Base-by-base conservation (phyloP, 805 yeast genomes). In the Jamesozyma hellenica region DNA sequence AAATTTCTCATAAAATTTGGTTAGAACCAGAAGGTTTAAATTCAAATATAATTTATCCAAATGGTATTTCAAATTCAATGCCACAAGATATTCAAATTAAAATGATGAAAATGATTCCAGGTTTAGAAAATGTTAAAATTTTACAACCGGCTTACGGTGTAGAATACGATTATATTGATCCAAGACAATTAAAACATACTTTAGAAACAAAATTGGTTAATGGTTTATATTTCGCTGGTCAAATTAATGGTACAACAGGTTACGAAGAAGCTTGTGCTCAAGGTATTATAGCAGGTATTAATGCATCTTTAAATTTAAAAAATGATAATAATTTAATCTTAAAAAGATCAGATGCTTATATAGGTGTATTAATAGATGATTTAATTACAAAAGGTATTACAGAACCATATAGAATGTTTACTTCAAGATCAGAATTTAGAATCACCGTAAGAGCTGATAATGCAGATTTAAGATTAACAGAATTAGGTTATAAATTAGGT, bases 191-290 rank as follows among this genome's bases (percentile, higher is more conserved):
- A 41, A 70, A 70, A 39, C 71, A 68, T 34, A 82, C 94, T 0
- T 61, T 92, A 35, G 95, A 90, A 54, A 85, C 97, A 0, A 87
- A 85, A 51, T 60, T 72, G 3, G 76, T 92, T 2, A 63, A 70
- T 10, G 96, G 96, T 0, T 61, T 92, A 28, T 92, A 64, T 57
- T 65, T 92, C 34, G 99, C 98, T 0, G 99, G 99, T 1, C 99
- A 92, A 60, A 92, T 92, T 32, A 92, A 92, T 55, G 99, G 99
- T 27, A 92, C 99, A 0, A 92, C 99, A 0, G 99, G 99, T 0
- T 92, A 92, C 52, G 99, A 92, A 64, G 99, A 92, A 58, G 99
- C 99, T 0, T 95, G 96, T 2, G 82, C 97, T 0, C 98, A 92
- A 55, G 99, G 99, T 1, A 70, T 86, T 39, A 64, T 92, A 34